Evolutionary conservation across 2,329 filamentous ascomycete species (phyloP).

Genomic region (Tolypocladium ophioglossoides): DNA sequence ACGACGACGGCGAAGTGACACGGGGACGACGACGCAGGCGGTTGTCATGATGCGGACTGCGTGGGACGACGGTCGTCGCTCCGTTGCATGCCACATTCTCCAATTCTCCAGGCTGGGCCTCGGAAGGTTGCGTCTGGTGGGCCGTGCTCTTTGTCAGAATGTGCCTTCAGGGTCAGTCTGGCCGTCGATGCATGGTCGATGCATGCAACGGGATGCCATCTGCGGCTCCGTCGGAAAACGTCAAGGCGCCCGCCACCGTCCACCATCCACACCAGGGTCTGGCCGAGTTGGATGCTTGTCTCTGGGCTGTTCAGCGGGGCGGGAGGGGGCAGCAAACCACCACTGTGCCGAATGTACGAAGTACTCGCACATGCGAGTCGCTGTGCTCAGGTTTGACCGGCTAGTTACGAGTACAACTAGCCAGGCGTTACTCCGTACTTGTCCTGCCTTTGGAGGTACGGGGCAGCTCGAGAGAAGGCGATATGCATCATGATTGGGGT

Average conservation of each 20-base stretch:
- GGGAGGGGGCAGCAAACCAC: neutral
- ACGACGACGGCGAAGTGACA: neutral
- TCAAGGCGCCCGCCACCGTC: neutral
- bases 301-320: neutral
- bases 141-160: neutral
- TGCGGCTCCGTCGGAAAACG: neutral
- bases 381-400: neutral
- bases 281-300: neutral
- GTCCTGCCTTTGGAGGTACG: neutral
- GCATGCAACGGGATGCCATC: no score
- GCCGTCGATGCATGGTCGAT: neutral
- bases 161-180: neutral
- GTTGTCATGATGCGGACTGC: neutral
- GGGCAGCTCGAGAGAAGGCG: neutral
- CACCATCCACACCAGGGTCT: neutral
- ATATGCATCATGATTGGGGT: neutral
- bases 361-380: no score
- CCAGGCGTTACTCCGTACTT: neutral
- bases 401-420: neutral
- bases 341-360: neutral
- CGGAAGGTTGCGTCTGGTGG: neutral
- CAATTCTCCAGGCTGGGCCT: neutral
- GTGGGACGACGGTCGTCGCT: neutral
- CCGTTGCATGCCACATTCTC: neutral
- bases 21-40: neutral